Conservation (phyloP, 1,139 yeast species). For the Candida tetrigidarum region DNA sequence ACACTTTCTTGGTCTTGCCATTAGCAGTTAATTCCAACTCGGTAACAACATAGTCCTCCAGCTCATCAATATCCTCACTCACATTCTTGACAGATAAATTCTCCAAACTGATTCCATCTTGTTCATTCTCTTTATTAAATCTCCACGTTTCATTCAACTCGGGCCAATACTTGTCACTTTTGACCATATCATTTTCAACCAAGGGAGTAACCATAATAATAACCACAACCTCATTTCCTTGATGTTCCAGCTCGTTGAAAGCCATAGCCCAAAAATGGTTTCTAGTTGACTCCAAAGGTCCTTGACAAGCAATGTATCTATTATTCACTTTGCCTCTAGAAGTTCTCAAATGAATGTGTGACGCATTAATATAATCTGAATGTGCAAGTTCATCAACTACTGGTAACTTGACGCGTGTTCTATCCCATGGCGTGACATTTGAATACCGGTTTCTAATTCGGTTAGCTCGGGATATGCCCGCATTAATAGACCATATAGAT, state of each 20-base stretch:
- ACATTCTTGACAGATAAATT: conserved; percentile 25
- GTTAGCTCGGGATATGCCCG: conserved; percentile 25
- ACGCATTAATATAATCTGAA: conserved; percentile 48
- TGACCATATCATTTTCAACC: conserved; percentile 58
- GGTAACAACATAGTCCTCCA: conserved; percentile 34
- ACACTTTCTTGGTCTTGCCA: conserved; percentile 40
- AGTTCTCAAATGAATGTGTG: conserved; percentile 26
- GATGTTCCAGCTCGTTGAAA: conserved; percentile 44
- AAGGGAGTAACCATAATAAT: conserved; percentile 90
- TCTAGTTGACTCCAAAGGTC: conserved; percentile 68
- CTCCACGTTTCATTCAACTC: conserved; percentile 24
- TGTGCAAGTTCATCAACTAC: conserved; percentile 13
- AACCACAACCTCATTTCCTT: conserved; percentile 48
- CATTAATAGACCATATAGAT: conserved; percentile 28
- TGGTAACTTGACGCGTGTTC: conserved; percentile 37
- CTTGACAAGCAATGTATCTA: conserved; percentile 48
- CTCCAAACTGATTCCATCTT: conserved; percentile 31
- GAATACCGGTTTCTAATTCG: conserved; percentile 38
- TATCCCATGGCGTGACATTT: conserved; percentile 50
- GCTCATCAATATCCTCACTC: conserved; percentile 21
- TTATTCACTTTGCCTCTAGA: conserved; percentile 10
- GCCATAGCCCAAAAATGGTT: conserved; percentile 91
- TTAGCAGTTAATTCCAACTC: conserved; percentile 28
- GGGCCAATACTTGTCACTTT: conserved; percentile 85
- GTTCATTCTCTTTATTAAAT: conserved; percentile 20